phyloP scores from a whole-genome alignment of 192 early-diverging fungal genomes.

The Cetraspora pellucida region DNA sequence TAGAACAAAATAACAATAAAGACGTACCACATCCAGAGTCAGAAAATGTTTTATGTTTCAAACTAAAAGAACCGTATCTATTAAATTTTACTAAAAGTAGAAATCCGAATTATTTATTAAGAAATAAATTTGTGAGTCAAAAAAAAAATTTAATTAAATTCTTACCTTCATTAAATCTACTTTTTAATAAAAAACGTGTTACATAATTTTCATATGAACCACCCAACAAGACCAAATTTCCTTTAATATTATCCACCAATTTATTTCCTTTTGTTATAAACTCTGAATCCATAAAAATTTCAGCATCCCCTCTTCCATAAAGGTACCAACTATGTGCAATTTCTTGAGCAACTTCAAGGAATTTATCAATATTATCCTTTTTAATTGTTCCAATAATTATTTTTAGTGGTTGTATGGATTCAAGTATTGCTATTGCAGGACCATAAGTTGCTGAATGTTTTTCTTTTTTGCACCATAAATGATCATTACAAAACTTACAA shows the following conservation, averaged over 20 bases:
- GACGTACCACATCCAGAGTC: conserved; percentile 52
- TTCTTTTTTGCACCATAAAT: conserved; percentile 44
- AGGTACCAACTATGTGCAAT: conserved; percentile 68
- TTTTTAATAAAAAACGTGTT: conserved; percentile 42
- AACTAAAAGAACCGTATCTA: conserved; percentile 46
- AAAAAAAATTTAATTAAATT: conserved; percentile 7
- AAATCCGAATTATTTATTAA: not conserved
- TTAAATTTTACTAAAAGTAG: conserved; percentile 46
- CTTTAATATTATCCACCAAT: conserved; percentile 7
- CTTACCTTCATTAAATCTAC: conserved; percentile 50
- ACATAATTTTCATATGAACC: conserved; percentile 59
- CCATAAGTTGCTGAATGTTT: conserved; percentile 68
- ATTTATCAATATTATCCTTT: not conserved
- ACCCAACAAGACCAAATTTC: conserved; percentile 67
- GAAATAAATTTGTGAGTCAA: not conserved
- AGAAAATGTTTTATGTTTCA: conserved; percentile 46
- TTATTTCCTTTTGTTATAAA: conserved; percentile 35
- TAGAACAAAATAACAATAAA: not conserved
- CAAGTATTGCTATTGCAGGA: conserved; percentile 52
- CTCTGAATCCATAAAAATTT: conserved; percentile 62
- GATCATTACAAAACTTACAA: not conserved
- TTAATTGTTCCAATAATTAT: conserved; percentile 46
- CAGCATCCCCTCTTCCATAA: conserved; percentile 61
- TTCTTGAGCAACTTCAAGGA: conserved; percentile 10
- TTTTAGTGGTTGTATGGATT: conserved; percentile 48